Evolutionary conservation across 2,329 filamentous ascomycete species (phyloP).

Genomic region (Helminthosporium solani): DNA sequence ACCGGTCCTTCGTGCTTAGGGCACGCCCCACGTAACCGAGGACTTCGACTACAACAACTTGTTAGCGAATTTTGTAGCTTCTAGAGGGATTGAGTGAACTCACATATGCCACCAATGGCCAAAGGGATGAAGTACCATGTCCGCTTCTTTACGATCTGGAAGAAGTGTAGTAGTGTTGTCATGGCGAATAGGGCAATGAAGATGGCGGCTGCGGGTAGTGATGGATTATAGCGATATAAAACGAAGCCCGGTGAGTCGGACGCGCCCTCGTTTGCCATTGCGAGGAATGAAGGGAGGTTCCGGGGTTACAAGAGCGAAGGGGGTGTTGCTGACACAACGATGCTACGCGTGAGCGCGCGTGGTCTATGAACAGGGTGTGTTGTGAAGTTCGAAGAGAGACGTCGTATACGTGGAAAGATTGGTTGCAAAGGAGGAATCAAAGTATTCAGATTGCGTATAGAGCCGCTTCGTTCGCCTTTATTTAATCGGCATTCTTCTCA

Average conservation of each 20-base stretch:
- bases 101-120: conserved; percentile 54
- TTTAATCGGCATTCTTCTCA: no score
- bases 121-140: conserved; percentile 57
- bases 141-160: conserved; percentile 44
- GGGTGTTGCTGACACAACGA: neutral
- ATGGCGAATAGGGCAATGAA: conserved; percentile 50
- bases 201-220: conserved; percentile 48
- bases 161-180: conserved; percentile 45
- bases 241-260: conserved; percentile 5
- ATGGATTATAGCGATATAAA: conserved; percentile 45
- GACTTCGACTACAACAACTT: conserved; percentile 46
- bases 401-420: no score
- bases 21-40: conserved; percentile 55
- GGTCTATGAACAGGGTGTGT: no score
- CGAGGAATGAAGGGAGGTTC: neutral
- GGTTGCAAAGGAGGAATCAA: no score
- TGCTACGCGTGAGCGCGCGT: neutral
- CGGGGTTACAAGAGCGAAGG: neutral
- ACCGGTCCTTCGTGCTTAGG: conserved; percentile 34
- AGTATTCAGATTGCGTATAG: no score
- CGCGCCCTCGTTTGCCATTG: conserved; percentile 3
- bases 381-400: no score
- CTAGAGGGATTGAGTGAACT: conserved; percentile 8
- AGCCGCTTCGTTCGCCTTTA: no score
- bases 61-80: neutral